Conservation (phyloP, 2,329 filamentous ascomycete species). For the Verticillium klebahnii region DNA sequence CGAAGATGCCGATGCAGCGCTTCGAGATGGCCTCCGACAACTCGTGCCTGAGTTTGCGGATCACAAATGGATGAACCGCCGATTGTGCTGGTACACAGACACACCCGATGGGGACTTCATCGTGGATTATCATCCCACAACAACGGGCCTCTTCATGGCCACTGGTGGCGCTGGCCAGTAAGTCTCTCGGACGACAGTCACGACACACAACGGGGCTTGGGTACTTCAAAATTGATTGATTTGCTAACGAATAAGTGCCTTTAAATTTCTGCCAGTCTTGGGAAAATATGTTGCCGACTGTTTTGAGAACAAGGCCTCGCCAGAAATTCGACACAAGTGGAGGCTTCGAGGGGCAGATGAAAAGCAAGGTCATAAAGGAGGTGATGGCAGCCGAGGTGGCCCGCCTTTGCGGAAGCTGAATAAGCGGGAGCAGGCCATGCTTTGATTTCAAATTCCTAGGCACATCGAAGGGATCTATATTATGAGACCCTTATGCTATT, state of each 20-base stretch:
- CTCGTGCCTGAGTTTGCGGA: conserved; percentile 51
- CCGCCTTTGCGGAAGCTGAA: conserved; percentile 19
- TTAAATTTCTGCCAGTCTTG: conserved; percentile 21
- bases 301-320: conserved; percentile 22
- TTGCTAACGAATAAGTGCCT: conserved; percentile 11
- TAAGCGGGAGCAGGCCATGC: conserved; percentile 19
- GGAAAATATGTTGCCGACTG: conserved; percentile 22
- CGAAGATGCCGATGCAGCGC: conserved; percentile 45
- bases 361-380: background rate
- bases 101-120: conserved; percentile 59
- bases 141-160: conserved; percentile 40
- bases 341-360: conserved; percentile 13
- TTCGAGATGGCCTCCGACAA: conserved; percentile 44
- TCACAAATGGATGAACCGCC: conserved; percentile 43
- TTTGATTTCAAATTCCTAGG: conserved; percentile 7
- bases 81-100: conserved; percentile 63
- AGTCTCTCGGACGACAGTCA: conserved; percentile 1
- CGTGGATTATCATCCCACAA: conserved; percentile 48
- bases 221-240: too few species aligned
- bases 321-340: conserved; percentile 22
- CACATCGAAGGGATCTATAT: too few species aligned
- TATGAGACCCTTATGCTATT: too few species aligned
- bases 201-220: too few species aligned
- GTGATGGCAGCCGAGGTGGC: conserved; percentile 20
- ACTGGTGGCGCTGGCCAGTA: conserved; percentile 42